Percentiles rank a stretch among this genome's conserved stretches.
Evolutionary conservation across 768 basidiomycete genomes (phyloP).

Genomic region (Tylopilus rubrobrunneus): DNA sequence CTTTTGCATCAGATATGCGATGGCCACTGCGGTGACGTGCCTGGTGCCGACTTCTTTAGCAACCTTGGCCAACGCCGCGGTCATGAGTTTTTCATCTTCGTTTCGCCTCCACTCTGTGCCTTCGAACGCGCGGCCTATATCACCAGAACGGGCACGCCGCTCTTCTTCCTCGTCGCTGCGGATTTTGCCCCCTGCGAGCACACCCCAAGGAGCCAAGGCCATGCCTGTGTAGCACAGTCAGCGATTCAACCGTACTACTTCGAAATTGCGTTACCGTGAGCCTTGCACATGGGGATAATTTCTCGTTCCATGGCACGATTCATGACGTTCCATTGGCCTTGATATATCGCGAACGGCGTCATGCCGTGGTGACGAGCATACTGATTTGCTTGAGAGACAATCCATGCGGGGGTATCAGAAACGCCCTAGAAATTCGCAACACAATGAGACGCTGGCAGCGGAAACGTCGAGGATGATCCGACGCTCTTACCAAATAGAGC

Average conservation of each 20-base stretch:
- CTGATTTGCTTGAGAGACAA: constrained; percentile 46
- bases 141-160: constrained; percentile 24
- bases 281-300: constrained; percentile 35
- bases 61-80: constrained; percentile 35
- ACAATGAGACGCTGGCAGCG: not conserved
- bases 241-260: constrained; percentile 28
- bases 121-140: constrained; percentile 36
- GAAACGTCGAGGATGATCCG: not conserved
- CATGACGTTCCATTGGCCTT: constrained; percentile 33
- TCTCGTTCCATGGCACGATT: constrained; percentile 41
- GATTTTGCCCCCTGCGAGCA: constrained; percentile 27
- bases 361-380: constrained; percentile 47
- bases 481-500: constrained; percentile 30
- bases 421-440: constrained; percentile 31
- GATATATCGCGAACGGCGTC: constrained; percentile 45
- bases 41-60: constrained; percentile 38
- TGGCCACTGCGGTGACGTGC: constrained; percentile 36
- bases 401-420: constrained; percentile 46
- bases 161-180: constrained; percentile 30
- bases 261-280: constrained; percentile 14
- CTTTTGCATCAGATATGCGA: constrained; percentile 45
- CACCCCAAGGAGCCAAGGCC: constrained; percentile 37
- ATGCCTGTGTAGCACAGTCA: not conserved
- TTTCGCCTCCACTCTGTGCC: constrained; percentile 32
- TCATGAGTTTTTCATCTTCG: constrained; percentile 31